These are phyloP conservation scores for Ocimum tenuiflorum DNA, from an alignment of 257 asterid genomes.

Conservation along the genomic window DNA sequence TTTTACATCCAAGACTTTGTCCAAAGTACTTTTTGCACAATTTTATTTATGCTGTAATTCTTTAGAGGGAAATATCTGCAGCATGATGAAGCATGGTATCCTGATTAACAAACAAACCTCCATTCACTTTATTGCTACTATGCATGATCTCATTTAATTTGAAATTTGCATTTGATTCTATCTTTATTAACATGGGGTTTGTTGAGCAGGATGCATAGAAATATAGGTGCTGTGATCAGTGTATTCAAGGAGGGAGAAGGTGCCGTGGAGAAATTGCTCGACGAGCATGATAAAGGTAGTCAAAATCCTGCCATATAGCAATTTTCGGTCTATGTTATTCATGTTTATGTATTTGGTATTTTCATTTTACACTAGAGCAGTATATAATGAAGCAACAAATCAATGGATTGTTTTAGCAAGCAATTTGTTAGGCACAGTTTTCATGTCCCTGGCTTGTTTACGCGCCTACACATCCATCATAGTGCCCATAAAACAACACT, in stretches of 20 bases:
- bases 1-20: background rate
- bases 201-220: background rate
- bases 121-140: no score
- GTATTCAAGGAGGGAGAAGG: background rate
- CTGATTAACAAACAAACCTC: no score
- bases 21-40: background rate
- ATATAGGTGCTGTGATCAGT: background rate
- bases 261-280: background rate
- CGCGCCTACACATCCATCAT: background rate
- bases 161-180: background rate
- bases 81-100: no score
- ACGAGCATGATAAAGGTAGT: background rate
- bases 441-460: no score
- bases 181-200: background rate
- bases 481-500: no score
- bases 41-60: background rate
- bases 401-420: no score
- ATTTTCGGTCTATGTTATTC: background rate
- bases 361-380: no score
- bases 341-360: background rate
- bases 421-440: no score
- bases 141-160: background rate
- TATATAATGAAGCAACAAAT: background rate
- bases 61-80: background rate
- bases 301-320: background rate